phyloP scores from a whole-genome alignment of 768 basidiomycete genomes.

The Collybia mongolica region DNA sequence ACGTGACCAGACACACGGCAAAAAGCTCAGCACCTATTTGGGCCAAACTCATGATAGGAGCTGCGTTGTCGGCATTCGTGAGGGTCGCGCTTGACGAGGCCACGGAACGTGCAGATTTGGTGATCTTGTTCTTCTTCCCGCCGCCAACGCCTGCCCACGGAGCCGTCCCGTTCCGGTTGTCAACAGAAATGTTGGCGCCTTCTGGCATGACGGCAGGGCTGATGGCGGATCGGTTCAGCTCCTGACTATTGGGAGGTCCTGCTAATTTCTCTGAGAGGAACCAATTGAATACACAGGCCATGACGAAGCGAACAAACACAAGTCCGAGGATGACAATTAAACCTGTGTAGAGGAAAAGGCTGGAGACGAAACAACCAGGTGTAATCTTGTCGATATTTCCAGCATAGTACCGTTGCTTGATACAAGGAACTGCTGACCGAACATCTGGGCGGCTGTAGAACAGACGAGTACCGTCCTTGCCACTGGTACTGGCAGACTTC shows the following conservation, averaged over 20 bases:
- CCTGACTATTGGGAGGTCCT: constrained; percentile 65
- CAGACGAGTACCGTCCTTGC: constrained; percentile 88
- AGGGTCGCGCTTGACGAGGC: constrained; percentile 58
- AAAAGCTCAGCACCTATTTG: constrained; percentile 96
- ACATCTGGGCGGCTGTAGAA: constrained; percentile 74
- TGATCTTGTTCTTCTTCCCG: constrained; percentile 46
- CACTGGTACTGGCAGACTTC: constrained; percentile 45
- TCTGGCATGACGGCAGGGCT: constrained; percentile 96
- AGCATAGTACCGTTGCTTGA: constrained; percentile 83
- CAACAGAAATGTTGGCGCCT: constrained; percentile 91
- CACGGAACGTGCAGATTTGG: constrained; percentile 48
- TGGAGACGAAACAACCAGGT: constrained; percentile 92
- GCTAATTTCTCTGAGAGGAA: constrained; percentile 85
- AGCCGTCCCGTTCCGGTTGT: constrained; percentile 89
- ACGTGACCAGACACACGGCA: constrained; percentile 93
- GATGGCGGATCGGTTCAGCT: constrained; percentile 81
- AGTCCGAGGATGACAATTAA: constrained; percentile 90
- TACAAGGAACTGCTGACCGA: constrained; percentile 71
- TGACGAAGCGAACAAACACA: constrained; percentile 87
- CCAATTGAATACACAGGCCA: constrained; percentile 98
- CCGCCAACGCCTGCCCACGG: constrained; percentile 80
- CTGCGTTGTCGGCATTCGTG: constrained; percentile 43
- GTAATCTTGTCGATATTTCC: constrained; percentile 97
- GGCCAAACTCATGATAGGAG: constrained; percentile 77
- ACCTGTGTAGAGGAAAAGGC: constrained; percentile 85